These are phyloP conservation scores for Canavalia gladiata DNA, from an alignment of 306 rosid species.

Conservation along the genomic window DNA sequence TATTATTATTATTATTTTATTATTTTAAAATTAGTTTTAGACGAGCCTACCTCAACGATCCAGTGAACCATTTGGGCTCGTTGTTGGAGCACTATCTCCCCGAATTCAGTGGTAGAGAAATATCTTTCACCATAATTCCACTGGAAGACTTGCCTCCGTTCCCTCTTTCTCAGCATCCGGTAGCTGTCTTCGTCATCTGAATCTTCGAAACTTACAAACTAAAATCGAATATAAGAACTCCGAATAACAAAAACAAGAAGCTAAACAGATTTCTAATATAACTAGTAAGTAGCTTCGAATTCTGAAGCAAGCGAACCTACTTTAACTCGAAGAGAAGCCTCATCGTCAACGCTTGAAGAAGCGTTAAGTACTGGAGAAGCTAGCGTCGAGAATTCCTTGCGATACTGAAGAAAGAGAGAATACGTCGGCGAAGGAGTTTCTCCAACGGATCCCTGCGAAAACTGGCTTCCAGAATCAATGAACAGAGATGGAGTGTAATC, in stretches of 20 bases:
- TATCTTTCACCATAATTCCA: slow-evolving; percentile 65
- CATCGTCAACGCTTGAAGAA: slow-evolving; percentile 52
- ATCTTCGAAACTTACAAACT: slow-evolving; percentile 69
- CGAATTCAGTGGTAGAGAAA: slow-evolving; percentile 61
- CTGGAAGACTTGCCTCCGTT: slow-evolving; percentile 58
- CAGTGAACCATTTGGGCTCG: slow-evolving; percentile 78
- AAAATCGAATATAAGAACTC: slow-evolving; percentile 15
- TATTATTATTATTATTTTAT: too few relatives aligned
- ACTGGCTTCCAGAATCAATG: slow-evolving; percentile 84
- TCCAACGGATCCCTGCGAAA: slow-evolving; percentile 73
- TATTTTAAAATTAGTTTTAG: not conserved
- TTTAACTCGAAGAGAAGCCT: slow-evolving; percentile 48
- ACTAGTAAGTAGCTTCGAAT: slow-evolving; percentile 7
- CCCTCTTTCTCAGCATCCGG: slow-evolving; percentile 72
- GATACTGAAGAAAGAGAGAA: slow-evolving; percentile 66
- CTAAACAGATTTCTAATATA: not conserved
- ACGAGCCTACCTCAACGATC: slow-evolving; percentile 88
- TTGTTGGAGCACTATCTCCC: slow-evolving; percentile 70
- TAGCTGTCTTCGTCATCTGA: slow-evolving; percentile 82
- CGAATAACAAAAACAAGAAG: not conserved
- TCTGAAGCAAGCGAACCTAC: slow-evolving; percentile 55
- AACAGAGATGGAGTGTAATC: slow-evolving; percentile 72
- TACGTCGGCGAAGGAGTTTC: slow-evolving; percentile 77
- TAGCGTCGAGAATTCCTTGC: slow-evolving; percentile 59
- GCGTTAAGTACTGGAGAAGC: slow-evolving; percentile 20